phyloP scores from a whole-genome alignment of 2,329 filamentous ascomycete species.

The Claviceps sp. region DNA sequence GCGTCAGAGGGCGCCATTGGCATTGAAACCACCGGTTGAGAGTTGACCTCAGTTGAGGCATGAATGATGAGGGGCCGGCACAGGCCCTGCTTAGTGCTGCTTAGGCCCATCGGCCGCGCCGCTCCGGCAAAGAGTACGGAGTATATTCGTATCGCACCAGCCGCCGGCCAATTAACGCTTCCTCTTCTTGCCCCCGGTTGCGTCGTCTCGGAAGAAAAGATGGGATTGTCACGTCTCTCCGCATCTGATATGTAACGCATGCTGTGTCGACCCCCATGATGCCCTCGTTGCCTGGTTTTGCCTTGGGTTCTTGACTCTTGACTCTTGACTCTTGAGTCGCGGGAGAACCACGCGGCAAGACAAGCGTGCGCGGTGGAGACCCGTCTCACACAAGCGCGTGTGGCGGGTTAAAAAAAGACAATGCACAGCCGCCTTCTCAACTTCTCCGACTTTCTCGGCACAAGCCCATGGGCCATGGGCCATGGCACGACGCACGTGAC shows the following conservation, averaged over 20 bases:
- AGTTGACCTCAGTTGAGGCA: too few species aligned
- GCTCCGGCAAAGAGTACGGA: too few species aligned
- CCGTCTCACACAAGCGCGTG: neutral
- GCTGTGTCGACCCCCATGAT: too few species aligned
- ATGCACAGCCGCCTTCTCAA: neutral
- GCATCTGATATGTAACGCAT: neutral
- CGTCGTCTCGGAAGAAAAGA: neutral
- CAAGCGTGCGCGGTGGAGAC: neutral
- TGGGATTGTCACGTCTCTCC: neutral
- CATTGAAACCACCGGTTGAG: too few species aligned
- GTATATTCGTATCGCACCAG: too few species aligned
- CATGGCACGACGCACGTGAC: neutral
- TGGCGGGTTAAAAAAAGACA: neutral
- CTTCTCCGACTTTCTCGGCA: neutral
- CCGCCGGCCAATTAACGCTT: neutral
- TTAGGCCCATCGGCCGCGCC: too few species aligned
- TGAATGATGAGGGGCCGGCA: neutral
- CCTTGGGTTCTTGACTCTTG: neutral
- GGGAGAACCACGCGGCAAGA: neutral
- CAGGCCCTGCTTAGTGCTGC: too few species aligned
- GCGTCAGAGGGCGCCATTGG: too few species aligned
- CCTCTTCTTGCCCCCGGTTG: neutral
- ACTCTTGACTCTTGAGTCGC: too few species aligned
- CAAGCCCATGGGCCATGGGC: too few species aligned
- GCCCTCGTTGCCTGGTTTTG: too few species aligned